These are phyloP conservation scores for Pisolithus marmoratus DNA, from an alignment of 768 basidiomycete genomes.

Conservation along the genomic window DNA sequence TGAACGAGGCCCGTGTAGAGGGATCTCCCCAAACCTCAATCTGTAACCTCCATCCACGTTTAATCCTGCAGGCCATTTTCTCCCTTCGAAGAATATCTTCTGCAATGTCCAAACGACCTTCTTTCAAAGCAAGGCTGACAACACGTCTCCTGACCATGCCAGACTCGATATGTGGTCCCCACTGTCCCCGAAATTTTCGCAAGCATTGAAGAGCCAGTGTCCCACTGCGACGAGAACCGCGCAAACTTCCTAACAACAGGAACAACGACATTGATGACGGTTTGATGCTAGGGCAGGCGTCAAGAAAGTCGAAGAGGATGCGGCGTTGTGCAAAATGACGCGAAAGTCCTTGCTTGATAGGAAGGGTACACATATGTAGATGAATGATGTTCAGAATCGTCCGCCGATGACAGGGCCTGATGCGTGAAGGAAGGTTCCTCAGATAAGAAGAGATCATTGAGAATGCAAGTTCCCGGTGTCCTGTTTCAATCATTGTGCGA, in stretches of 20 bases:
- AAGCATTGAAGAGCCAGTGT: conserved; percentile 45
- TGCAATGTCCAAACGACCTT: conserved; percentile 53
- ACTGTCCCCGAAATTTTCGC: conserved; percentile 41
- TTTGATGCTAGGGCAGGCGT: conserved; percentile 40
- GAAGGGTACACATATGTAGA: conserved; percentile 34
- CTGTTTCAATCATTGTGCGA: conserved; percentile 39
- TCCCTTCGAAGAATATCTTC: conserved; percentile 19
- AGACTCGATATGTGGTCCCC: conserved; percentile 54
- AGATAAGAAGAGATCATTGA: conserved; percentile 47
- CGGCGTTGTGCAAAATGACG: conserved; percentile 41
- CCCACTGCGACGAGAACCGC: conserved; percentile 45
- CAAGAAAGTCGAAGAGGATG: conserved; percentile 40
- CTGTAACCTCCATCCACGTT: conserved; percentile 10
- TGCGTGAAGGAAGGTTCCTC: conserved; percentile 37
- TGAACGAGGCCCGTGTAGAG: conserved; percentile 5
- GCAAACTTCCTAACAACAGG: conserved; percentile 51
- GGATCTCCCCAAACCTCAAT: conserved; percentile 3
- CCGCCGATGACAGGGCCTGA: conserved; percentile 31
- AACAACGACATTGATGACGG: conserved; percentile 59
- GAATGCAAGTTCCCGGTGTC: conserved; percentile 35
- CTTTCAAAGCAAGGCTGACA: conserved; percentile 53
- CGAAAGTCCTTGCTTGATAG: conserved; percentile 34
- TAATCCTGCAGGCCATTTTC: conserved; percentile 1
- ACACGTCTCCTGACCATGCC: conserved; percentile 55
- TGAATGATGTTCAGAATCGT: conserved; percentile 47